Evolutionary conservation across 1,139 yeast species (phyloP).

Genomic region (Debaryomyces psychrophilus): DNA sequence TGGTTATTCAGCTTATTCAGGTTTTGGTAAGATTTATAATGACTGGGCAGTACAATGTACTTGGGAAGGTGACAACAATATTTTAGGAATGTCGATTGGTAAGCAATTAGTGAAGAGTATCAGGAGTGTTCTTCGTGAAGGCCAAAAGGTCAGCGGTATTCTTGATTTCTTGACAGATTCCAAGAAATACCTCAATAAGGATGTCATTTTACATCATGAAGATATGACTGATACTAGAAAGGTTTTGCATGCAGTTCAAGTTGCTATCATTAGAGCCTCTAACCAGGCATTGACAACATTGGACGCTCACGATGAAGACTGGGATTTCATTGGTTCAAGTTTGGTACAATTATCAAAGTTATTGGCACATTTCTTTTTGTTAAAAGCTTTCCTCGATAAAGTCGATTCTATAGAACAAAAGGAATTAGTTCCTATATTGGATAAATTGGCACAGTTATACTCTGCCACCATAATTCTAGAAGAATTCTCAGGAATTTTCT

Average conservation of each 20-base stretch:
- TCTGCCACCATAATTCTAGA: constrained; percentile 37
- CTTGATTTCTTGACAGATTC: constrained; percentile 48
- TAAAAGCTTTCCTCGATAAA: constrained; percentile 35
- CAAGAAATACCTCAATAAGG: constrained; percentile 29
- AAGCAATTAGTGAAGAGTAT: constrained; percentile 68
- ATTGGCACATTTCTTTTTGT: constrained; percentile 42
- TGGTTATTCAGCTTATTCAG: constrained; percentile 88
- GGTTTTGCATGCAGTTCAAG: constrained; percentile 44
- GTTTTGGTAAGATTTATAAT: constrained; percentile 83
- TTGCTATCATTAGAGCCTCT: constrained; percentile 44
- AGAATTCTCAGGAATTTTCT: constrained; percentile 43
- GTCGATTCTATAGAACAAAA: constrained; percentile 23
- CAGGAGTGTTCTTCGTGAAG: constrained; percentile 33
- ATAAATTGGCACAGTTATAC: constrained; percentile 32
- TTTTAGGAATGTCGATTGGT: constrained; percentile 82
- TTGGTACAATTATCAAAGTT: constrained; percentile 63
- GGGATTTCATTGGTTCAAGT: constrained; percentile 58
- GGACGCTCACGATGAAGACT: constrained; percentile 34
- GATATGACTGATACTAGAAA: constrained; percentile 38
- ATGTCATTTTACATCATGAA: constrained; percentile 29
- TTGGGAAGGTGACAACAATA: constrained; percentile 97
- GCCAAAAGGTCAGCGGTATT: constrained; percentile 39
- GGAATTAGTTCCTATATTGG: constrained; percentile 30
- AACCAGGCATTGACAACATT: constrained; percentile 35
- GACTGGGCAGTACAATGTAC: constrained; percentile 98